Conservation (phyloP, 169 alveolate species). For the Plasmodium gallinaceum region DNA sequence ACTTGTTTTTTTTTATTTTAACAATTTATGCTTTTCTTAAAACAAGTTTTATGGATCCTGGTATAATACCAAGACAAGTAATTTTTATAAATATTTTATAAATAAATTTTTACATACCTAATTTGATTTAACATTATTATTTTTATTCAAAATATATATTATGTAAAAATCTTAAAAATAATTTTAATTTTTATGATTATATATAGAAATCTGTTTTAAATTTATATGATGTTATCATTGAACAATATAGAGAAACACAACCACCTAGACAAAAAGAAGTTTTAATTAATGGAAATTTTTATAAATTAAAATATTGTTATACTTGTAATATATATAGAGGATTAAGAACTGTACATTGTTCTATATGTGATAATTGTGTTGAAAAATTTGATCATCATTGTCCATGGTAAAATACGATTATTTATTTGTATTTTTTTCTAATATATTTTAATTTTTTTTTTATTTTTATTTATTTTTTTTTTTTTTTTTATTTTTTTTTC, state of each 20-base stretch:
- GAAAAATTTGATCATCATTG: conserved; percentile 95
- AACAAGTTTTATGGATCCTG: conserved; percentile 79
- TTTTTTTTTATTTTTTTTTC: neutral
- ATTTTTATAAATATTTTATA: neutral
- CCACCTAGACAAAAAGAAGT: conserved; percentile 84
- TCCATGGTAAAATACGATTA: conserved; percentile 85
- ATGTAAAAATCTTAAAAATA: neutral
- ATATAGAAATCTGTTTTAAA: conserved; percentile 66
- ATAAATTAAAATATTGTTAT: conserved; percentile 88
- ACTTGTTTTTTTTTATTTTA: conserved; percentile 40
- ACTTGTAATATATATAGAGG: conserved; percentile 92
- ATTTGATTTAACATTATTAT: too few species aligned
- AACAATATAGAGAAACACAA: conserved; percentile 77
- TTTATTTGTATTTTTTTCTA: neutral
- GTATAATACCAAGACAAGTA: conserved; percentile 79
- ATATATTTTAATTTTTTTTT: neutral
- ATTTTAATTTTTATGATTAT: neutral
- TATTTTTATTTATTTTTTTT: neutral
- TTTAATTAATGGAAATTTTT: conserved; percentile 82
- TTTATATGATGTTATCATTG: conserved; percentile 79
- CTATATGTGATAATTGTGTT: conserved; percentile 93
- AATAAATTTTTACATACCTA: neutral
- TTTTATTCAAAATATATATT: neutral
- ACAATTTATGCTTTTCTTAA: conserved; percentile 66
- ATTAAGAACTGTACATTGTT: conserved; percentile 92